phyloP scores from a whole-genome alignment of 2,329 filamentous ascomycete species.

The Xylaria arbuscula region DNA sequence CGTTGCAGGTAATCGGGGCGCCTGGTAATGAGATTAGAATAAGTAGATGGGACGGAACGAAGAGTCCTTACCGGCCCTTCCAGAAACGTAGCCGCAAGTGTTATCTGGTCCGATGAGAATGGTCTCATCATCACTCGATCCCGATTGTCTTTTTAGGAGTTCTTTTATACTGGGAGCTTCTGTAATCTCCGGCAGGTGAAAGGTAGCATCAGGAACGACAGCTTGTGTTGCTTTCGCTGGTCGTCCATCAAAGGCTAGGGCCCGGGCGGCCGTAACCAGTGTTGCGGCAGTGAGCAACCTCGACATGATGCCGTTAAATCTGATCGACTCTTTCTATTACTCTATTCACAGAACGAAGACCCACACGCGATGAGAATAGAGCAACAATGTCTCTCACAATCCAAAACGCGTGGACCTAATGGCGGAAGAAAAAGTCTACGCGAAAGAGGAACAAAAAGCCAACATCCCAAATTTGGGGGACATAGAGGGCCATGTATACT shows the following conservation, averaged over 20 bases:
- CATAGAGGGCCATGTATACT: constrained; percentile 23
- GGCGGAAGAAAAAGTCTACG: constrained; percentile 22
- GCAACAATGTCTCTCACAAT: constrained; percentile 16
- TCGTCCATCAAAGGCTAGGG: constrained; percentile 49
- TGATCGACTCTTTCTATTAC: constrained; percentile 27
- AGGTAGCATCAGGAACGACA: constrained; percentile 51
- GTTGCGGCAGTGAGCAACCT: constrained; percentile 46
- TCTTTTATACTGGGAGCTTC: constrained; percentile 52
- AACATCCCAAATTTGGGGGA: constrained; percentile 22
- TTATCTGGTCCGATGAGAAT: constrained; percentile 61
- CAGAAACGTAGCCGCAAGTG: constrained; percentile 62
- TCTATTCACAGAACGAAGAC: constrained; percentile 15
- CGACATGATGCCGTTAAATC: constrained; percentile 40
- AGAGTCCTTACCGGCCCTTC: constrained; percentile 50
- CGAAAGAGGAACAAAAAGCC: constrained; percentile 28
- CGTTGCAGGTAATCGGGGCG: constrained; percentile 55
- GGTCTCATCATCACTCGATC: constrained; percentile 46
- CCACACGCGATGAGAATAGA: constrained; percentile 5
- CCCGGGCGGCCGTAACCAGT: constrained; percentile 52
- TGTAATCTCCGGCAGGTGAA: constrained; percentile 57
- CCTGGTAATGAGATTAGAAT: constrained; percentile 44
- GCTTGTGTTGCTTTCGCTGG: constrained; percentile 52
- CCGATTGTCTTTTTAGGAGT: constrained; percentile 48
- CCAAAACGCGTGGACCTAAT: constrained; percentile 20
- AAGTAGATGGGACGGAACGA: not conserved